Evolutionary conservation across 768 basidiomycete genomes (phyloP), one percentile per base, ranked within the genome.

Genomic region (Melanogaster broomeanus): DNA sequence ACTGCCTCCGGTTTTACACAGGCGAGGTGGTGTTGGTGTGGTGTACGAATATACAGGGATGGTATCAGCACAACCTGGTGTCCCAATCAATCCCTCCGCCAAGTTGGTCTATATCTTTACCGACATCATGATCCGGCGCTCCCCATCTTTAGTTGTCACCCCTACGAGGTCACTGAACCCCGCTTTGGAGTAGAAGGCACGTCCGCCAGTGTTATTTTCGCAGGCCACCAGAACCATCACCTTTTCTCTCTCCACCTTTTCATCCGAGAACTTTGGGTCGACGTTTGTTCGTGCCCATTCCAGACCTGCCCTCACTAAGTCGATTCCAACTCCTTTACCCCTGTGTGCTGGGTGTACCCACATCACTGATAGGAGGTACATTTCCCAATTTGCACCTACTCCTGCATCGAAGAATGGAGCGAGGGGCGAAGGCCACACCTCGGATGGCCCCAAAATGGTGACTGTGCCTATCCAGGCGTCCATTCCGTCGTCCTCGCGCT

Each of bases 31-130:
- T n/a, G n/a, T n/a, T n/a, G n/a, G n/a, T n/a, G n/a, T n/a, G n/a
- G n/a, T n/a, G n/a, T n/a, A n/a, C n/a, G n/a, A n/a, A n/a, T n/a
- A n/a, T n/a, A n/a, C n/a, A n/a, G n/a, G n/a, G n/a, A n/a, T n/a
- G n/a, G n/a, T n/a, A n/a, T n/a, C n/a, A n/a, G n/a, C n/a, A n/a
- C n/a, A n/a, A n/a, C n/a, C n/a, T 16, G n/a, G 21, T 27, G 15
- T 12, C 5, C 11, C 15, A 16, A 21, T 31, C 33, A 31, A 15
- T 13, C 31, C 31, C 4, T 6, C 16, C 18, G n/a, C 35, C 15
- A 37, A 37, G 9, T n/a, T 7, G n/a, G 35, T 9, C 79, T 63
- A 67, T 69, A 53, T 74, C 74, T 45, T 65, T 15, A 38, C 15
- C 16, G 27, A 41, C 66, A 65, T n/a, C n/a, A n/a, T n/a, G n/a